Evolutionary conservation across 2,329 filamentous ascomycete species (phyloP), one percentile per base, ranked within the genome.

Genomic region (Apiospora hydei): DNA sequence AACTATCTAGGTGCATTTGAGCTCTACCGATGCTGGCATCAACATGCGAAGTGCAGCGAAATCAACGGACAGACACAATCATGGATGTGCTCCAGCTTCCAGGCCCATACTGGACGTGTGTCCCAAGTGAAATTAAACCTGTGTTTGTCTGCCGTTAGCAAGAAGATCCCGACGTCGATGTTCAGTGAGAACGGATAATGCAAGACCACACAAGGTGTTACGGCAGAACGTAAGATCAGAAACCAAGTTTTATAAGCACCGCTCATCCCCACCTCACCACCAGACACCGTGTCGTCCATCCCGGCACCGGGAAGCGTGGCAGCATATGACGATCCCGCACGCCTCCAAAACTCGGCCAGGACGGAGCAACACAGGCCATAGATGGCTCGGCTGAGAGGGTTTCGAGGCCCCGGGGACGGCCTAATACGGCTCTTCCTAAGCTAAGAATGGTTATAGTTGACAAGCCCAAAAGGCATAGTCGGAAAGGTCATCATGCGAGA

Each of bases 391-490:
- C 72, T 69, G 53, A 70, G 68, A 67, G 72, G 72, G 64, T 73
- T 73, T 73, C 72, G 72, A 73, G 70, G 72, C 68, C 76, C 72
- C 79, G 77, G 72, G 67, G 77, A 78, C 71, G 77, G 79, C 80
- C 79, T 80, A 76, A 80, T 80, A 80, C 79, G 79, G 79, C 79
- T 80, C 79, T 80, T 80, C 79, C 79, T 80, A 80, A 78, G 71
- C 73, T 69, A 73, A 72, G 71, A 73, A 72, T 64, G 71, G 70
- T 76, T 78, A 79, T 69, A 78, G 78, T 80, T 80, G 71, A 78
- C 78, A 78, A 79, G 78, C 79, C 79, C 47, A 43, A 69, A 43
- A 24, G 47, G 68, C 49, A 77, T 75, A 76, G 79, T 78, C 79
- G 78, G 76, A 76, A 53, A 41, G 68, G 76, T 80, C 79, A 80